Evolutionary conservation across 2,329 filamentous ascomycete genomes (phyloP).

Genomic region (Chrysoporthe deuterocubensis): DNA sequence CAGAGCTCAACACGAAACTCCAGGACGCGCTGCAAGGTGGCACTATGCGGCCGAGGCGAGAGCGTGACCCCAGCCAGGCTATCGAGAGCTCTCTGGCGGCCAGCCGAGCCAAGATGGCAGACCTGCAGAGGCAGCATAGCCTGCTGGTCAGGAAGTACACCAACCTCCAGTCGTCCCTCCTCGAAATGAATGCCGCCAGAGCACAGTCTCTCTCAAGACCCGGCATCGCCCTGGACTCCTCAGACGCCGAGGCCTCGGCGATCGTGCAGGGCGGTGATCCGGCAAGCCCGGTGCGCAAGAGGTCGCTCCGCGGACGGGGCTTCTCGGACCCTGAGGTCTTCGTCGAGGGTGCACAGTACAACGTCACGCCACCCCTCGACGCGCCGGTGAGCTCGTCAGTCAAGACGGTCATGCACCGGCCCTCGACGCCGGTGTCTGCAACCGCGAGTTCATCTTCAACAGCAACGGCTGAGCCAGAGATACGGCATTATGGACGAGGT

Average conservation of each 20-base stretch:
- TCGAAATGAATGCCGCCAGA: conserved; percentile 47
- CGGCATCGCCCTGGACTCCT: conserved; percentile 32
- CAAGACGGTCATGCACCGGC: conserved; percentile 37
- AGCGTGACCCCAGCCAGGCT: conserved; percentile 40
- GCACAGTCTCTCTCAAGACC: conserved; percentile 17
- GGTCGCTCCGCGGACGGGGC: conserved; percentile 42
- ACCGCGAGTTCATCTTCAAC: conserved; percentile 24
- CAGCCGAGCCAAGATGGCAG: conserved; percentile 57
- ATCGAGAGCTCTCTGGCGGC: conserved; percentile 53
- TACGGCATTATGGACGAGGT: conserved; percentile 51
- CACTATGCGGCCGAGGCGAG: conserved; percentile 25
- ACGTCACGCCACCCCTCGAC: conserved; percentile 47
- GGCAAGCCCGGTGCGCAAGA: conserved; percentile 43
- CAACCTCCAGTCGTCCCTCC: conserved; percentile 52
- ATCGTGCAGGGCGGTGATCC: conserved; percentile 36
- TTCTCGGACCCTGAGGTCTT: conserved; percentile 49
- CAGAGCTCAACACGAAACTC: conserved; percentile 51
- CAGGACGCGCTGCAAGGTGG: conserved; percentile 40
- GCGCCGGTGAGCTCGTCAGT: conserved; percentile 33
- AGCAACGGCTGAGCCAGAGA: conserved; percentile 37
- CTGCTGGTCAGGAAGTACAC: conserved; percentile 57
- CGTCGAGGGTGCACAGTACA: conserved; percentile 46
- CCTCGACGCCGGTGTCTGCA: conserved; percentile 44
- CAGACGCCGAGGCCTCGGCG: conserved; percentile 43
- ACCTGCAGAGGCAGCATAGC: conserved; percentile 57